A percentile compares a stretch with the other conserved stretches of the same genome.
Evolutionary conservation across 2,329 filamentous ascomycete genomes (phyloP).

Genomic region (Fusarium nelsonii): DNA sequence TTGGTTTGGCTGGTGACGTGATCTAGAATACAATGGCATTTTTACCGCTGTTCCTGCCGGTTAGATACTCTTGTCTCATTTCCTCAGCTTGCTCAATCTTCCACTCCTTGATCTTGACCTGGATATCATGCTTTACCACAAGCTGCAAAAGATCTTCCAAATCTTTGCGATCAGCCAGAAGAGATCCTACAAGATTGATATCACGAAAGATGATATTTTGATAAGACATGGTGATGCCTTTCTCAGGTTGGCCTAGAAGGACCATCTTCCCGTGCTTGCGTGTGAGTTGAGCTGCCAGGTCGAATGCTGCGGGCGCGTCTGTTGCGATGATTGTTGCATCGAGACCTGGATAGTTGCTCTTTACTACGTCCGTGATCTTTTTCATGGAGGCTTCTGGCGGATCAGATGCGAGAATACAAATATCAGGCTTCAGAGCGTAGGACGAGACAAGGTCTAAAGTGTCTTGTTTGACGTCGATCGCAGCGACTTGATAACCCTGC

Average conservation of each 20-base stretch:
- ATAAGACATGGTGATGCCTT: constrained; percentile 3
- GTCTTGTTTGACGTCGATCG: constrained; percentile 10
- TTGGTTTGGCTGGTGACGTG: fast-evolving
- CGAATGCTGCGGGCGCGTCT: constrained; percentile 9
- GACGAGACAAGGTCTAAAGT: constrained; percentile 5
- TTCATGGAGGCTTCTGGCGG: neutral
- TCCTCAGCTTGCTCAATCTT: constrained; percentile 11
- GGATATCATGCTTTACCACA: constrained; percentile 4
- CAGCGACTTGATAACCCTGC: constrained; percentile 15
- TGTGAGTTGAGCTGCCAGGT: constrained; percentile 2
- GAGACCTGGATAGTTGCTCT: neutral
- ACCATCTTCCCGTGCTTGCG: constrained; percentile 27
- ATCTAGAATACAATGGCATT: constrained; percentile 12
- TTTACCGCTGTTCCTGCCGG: neutral
- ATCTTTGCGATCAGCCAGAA: neutral
- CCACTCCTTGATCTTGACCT: constrained; percentile 20
- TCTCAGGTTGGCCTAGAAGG: constrained; percentile 12
- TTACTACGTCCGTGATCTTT: neutral
- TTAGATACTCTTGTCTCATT: constrained; percentile 18
- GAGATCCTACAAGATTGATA: neutral
- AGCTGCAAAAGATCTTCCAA: neutral
- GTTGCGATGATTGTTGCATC: constrained; percentile 8
- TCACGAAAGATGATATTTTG: constrained; percentile 7
- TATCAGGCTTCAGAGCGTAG: constrained; percentile 7
- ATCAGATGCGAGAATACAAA: neutral